Evolutionary conservation across 805 yeast species (phyloP).

Genomic region (Lipomyces yamanashiensis): DNA sequence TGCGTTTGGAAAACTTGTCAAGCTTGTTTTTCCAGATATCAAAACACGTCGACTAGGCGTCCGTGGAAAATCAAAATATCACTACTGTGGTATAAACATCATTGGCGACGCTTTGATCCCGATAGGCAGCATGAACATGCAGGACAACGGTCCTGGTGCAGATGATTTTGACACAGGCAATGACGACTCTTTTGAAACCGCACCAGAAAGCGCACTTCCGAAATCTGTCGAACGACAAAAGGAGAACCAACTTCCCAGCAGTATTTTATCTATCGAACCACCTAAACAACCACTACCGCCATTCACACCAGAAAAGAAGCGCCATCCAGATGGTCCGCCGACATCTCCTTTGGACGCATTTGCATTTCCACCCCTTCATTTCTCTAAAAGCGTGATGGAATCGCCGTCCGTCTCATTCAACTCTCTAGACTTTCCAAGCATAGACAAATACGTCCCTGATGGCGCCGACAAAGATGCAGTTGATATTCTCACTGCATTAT

Average conservation of each 20-base stretch:
- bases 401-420: constrained; percentile 36
- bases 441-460: constrained; percentile 52
- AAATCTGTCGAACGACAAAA: background rate
- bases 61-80: constrained; percentile 82
- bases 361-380: constrained; percentile 20
- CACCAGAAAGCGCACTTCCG: background rate
- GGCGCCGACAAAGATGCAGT: constrained; percentile 60
- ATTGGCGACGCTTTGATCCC: constrained; percentile 44
- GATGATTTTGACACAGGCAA: constrained; percentile 5
- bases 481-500: constrained; percentile 63
- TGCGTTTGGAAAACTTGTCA: constrained; percentile 74
- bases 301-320: constrained; percentile 6
- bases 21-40: constrained; percentile 65
- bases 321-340: background rate
- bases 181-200: constrained; percentile 18
- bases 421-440: constrained; percentile 47
- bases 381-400: constrained; percentile 12
- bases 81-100: constrained; percentile 75
- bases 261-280: background rate
- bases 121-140: constrained; percentile 4
- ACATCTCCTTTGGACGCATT: constrained; percentile 16
- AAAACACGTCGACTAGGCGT: constrained; percentile 80
- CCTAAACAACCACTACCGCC: background rate
- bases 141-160: background rate
- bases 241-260: background rate